phyloP scores from a whole-genome alignment of 1,284 basidiomycete genomes.

The Marasmius oreades region DNA sequence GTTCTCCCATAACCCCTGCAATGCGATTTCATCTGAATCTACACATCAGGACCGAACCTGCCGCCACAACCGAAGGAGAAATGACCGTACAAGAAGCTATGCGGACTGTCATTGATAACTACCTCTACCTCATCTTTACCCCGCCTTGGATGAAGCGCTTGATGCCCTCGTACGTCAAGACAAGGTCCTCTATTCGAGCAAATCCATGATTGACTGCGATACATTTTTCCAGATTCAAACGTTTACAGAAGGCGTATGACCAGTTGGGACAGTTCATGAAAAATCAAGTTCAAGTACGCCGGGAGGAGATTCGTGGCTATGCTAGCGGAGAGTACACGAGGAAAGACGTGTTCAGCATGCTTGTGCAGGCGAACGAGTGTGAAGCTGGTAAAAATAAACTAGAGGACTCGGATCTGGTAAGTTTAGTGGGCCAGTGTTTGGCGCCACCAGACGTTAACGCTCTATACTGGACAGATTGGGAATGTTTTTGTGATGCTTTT shows the following conservation, averaged over 20 bases:
- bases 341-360: conserved; percentile 15
- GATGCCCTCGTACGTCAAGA: conserved; percentile 4
- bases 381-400: conserved; percentile 13
- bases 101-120: conserved; percentile 6
- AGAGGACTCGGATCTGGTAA: conserved; percentile 15
- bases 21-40: too few species aligned
- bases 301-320: conserved; percentile 1
- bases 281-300: conserved; percentile 8
- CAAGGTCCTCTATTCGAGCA: not conserved
- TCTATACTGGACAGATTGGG: conserved; percentile 11
- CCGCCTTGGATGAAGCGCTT: conserved; percentile 7
- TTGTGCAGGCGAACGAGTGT: conserved; percentile 16
- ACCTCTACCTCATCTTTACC: conserved; percentile 9
- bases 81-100: conserved; percentile 13
- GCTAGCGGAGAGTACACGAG: not conserved
- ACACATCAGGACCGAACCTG: conserved; percentile 8
- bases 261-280: conserved; percentile 13
- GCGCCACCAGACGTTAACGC: not conserved
- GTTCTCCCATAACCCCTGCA: too few species aligned
- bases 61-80: not conserved
- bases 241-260: conserved; percentile 15
- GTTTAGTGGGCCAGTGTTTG: not conserved
- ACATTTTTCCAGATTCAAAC: conserved; percentile 9
- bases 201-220: not conserved
- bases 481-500: conserved; percentile 20